Conservation (phyloP, 345 rosid genomes). For the Boechera stricta region DNA sequence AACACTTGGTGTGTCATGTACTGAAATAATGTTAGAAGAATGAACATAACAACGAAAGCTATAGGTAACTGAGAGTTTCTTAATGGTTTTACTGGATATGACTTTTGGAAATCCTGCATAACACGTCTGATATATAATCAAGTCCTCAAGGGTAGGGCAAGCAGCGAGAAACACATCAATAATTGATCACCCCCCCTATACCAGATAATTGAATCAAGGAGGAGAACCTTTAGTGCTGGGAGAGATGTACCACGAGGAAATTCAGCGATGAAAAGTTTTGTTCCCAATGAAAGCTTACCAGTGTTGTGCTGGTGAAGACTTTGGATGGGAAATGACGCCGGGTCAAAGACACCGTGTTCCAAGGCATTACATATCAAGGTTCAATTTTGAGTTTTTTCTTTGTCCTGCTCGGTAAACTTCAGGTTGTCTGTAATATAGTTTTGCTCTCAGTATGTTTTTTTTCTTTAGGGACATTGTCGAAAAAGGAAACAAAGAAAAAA, state of each 20-base stretch:
- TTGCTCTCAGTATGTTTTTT: too few relatives aligned
- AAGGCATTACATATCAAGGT: too few relatives aligned
- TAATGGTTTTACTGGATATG: constrained; percentile 9
- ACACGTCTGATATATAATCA: not conserved
- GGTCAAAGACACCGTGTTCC: too few relatives aligned
- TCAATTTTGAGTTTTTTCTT: too few relatives aligned
- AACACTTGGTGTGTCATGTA: too few relatives aligned
- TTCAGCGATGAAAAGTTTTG: accelerated
- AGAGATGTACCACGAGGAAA: not conserved
- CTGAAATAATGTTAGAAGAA: not conserved
- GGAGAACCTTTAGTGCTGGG: not conserved
- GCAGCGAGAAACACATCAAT: not conserved
- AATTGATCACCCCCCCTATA: too few relatives aligned
- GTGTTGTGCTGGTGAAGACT: not conserved
- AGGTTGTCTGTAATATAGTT: too few relatives aligned
- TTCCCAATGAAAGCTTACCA: not conserved
- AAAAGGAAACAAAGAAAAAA: too few relatives aligned
- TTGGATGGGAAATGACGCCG: not conserved
- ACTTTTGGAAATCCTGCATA: accelerated
- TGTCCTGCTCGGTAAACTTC: too few relatives aligned
- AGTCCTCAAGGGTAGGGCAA: not conserved
- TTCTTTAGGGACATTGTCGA: too few relatives aligned
- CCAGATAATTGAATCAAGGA: not conserved
- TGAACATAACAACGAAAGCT: not conserved
- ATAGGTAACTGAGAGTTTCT: not conserved